Evolutionary conservation across 2,329 filamentous ascomycete species (phyloP), one percentile per base, ranked within the genome.

Genomic region (Penicillium sp.): DNA sequence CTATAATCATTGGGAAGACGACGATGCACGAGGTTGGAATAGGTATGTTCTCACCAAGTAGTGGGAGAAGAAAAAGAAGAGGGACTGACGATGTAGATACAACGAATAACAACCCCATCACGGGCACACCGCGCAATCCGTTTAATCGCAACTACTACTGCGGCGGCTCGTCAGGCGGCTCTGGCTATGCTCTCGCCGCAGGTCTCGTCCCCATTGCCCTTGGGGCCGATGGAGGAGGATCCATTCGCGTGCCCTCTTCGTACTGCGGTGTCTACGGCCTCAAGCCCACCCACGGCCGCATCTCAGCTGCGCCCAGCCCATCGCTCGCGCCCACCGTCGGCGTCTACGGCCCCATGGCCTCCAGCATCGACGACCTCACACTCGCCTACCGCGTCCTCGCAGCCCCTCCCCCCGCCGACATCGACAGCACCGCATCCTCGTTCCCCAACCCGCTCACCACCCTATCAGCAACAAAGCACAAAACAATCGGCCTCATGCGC

Each of bases 231-330:
- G 87, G 88, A 1, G 88, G 89, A 38, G 89, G 89, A 59, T 89
- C 85, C 59, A 82, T 90, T 56, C 85, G 90, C 40, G 83, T 94
- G 38, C 90, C 90, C 0, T 76, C 85, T 0, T 80, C 81, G 30
- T 93, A 89, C 75, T 94, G 90, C 69, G 90, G 90, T 49, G 75
- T 90, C 21, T 96, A 88, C 71, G 91, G 91, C 2, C 79, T 96
- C 58, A 96, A 96, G 72, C 79, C 90, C 1, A 86, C 84, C 0
- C 88, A 94, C 67, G 83, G 87, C 65, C 86, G 91, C 38, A 81
- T 89, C 5, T 81, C 82, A 45, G 78, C 60, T 49, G 76, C 78
- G 3, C 88, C 88, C 0, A 81, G 83, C 1, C 72, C 78, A 14
- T 83, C 83, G 57, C 78, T 84, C 52, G 82, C 81, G 24, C 78